These are phyloP conservation scores for Kwoniella shivajii DNA, from an alignment of 1,284 basidiomycete species.

Conservation along the genomic window DNA sequence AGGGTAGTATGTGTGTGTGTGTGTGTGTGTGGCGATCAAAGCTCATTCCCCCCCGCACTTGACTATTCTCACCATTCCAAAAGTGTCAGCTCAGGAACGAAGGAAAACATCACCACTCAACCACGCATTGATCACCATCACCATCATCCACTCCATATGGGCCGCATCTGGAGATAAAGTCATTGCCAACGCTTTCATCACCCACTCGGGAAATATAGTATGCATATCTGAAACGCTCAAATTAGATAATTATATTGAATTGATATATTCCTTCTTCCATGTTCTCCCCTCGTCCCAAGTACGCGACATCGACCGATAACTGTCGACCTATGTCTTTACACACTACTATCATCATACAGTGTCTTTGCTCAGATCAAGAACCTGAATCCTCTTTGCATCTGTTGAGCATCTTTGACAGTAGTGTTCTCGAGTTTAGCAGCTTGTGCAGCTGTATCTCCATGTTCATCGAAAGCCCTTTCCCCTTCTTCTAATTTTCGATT, in stretches of 20 bases:
- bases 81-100: background rate
- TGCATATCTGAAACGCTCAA: too few species aligned
- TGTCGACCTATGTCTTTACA: too few species aligned
- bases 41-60: background rate
- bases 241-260: too few species aligned
- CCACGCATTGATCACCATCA: too few species aligned
- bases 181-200: too few species aligned
- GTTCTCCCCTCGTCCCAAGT: background rate
- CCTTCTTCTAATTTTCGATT: constrained; percentile 36
- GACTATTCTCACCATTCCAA: background rate
- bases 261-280: background rate
- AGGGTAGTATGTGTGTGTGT: background rate
- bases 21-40: background rate
- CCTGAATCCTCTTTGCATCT: constrained; percentile 36
- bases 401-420: constrained; percentile 27
- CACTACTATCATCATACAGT: background rate
- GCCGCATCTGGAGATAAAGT: too few species aligned
- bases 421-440: constrained; percentile 32
- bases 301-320: too few species aligned
- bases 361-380: constrained; percentile 17
- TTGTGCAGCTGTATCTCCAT: constrained; percentile 24
- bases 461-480: constrained; percentile 33
- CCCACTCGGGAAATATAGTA: too few species aligned
- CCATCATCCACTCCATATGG: too few species aligned
- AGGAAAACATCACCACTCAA: too few species aligned